Percentiles rank a stretch among this genome's conserved stretches.
Conservation (phyloP, 345 rosid species). For the Linum lewisii region DNA sequence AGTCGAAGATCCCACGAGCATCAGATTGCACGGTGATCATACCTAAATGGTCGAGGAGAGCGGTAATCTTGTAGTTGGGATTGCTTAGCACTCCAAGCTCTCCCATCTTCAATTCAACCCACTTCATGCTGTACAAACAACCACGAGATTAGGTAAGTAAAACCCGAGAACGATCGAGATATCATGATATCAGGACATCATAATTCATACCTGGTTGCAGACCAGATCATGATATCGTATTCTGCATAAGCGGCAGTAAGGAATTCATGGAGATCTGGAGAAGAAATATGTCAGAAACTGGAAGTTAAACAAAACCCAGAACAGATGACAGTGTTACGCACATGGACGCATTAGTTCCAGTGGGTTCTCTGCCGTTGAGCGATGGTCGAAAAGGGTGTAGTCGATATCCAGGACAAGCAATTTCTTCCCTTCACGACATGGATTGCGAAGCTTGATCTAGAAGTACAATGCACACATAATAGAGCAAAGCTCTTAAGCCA, state of each 20-base stretch:
- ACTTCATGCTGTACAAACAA: constrained; percentile 64
- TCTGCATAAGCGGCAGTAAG: constrained; percentile 82
- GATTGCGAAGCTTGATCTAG: constrained; percentile 61
- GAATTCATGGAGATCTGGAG: constrained; percentile 93
- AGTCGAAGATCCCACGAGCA: constrained; percentile 72
- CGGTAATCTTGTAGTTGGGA: constrained; percentile 85
- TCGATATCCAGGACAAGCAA: constrained; percentile 91
- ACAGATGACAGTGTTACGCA: constrained; percentile 24
- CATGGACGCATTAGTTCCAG: constrained; percentile 92
- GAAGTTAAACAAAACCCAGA: not conserved
- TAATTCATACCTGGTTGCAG: constrained; percentile 69
- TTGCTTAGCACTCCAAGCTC: constrained; percentile 86
- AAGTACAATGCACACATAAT: not conserved
- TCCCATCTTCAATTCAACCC: constrained; percentile 98
- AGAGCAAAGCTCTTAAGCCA: not conserved
- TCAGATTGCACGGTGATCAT: constrained; percentile 96
- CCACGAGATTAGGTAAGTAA: not conserved
- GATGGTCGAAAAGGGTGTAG: constrained; percentile 92
- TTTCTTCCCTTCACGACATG: constrained; percentile 84
- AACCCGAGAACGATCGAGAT: not conserved
- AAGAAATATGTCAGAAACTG: constrained; percentile 11
- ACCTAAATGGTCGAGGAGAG: constrained; percentile 83
- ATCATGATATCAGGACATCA: not conserved
- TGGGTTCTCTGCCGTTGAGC: constrained; percentile 87
- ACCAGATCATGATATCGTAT: constrained; percentile 96